These are phyloP conservation scores for Sisymbrium altissimum DNA, from an alignment of 345 rosid genomes.

Conservation along the genomic window DNA sequence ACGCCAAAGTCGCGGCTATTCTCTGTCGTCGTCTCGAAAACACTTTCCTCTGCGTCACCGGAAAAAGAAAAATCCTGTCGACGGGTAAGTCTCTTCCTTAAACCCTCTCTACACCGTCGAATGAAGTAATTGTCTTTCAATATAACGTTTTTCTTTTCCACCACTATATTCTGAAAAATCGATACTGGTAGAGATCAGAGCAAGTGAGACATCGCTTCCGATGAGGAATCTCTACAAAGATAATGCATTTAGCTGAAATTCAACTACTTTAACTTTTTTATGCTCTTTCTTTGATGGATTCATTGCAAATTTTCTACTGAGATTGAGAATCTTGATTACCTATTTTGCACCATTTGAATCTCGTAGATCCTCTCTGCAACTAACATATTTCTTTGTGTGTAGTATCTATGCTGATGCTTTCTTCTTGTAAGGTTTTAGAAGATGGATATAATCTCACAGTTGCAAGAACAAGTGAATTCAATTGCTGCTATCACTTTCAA, in stretches of 20 bases:
- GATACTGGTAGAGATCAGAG: too few relatives aligned
- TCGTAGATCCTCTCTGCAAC: background rate
- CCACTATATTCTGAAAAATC: too few relatives aligned
- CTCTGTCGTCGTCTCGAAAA: background rate
- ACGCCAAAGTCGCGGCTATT: background rate
- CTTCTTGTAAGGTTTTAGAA: background rate
- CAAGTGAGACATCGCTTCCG: background rate
- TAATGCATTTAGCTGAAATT: background rate
- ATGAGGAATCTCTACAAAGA: background rate
- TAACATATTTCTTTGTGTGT: background rate
- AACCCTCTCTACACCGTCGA: background rate
- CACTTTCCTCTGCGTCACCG: background rate
- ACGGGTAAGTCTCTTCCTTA: background rate
- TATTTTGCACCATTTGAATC: background rate
- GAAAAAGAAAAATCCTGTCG: background rate
- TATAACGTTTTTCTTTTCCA: background rate
- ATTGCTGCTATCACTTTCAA: slow-evolving; percentile 75
- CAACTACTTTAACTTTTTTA: background rate
- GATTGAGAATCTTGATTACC: background rate
- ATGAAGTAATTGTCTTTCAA: background rate
- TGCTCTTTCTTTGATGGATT: background rate
- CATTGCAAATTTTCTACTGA: background rate
- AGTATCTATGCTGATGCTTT: too few relatives aligned
- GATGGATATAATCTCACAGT: slow-evolving; percentile 93
- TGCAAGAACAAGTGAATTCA: slow-evolving; percentile 83